A percentile compares a stretch with the other conserved stretches of the same genome.
Conservation (phyloP, 306 rosid species). For the Cucurbita moschata region DNA sequence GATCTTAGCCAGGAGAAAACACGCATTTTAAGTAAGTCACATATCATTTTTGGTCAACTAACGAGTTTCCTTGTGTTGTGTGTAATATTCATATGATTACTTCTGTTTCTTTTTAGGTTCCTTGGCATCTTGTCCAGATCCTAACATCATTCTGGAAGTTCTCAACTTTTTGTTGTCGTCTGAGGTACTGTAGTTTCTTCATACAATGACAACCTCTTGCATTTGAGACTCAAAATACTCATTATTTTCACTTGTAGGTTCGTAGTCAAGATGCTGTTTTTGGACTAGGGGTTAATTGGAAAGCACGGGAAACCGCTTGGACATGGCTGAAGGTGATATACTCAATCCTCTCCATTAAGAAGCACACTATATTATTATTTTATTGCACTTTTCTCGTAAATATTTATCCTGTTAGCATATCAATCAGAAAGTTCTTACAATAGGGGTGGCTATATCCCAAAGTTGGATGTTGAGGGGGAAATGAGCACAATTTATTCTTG, state of each 20-base stretch:
- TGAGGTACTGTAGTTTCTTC: slow-evolving; percentile 15
- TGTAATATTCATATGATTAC: neutral
- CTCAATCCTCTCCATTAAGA: neutral
- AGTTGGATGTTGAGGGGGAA: neutral
- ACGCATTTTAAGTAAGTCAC: slow-evolving; percentile 56
- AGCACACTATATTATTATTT: neutral
- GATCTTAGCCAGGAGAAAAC: slow-evolving; percentile 87
- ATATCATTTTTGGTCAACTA: neutral
- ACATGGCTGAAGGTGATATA: slow-evolving; percentile 60
- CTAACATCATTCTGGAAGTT: slow-evolving; percentile 29
- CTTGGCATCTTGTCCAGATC: slow-evolving; percentile 28
- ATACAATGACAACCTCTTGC: neutral
- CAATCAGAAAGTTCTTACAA: neutral
- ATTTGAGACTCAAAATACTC: slow-evolving; percentile 11
- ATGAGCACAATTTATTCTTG: neutral
- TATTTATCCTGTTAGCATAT: neutral
- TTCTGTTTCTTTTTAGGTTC: slow-evolving; percentile 17
- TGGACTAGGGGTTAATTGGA: slow-evolving; percentile 41
- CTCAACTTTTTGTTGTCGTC: slow-evolving; percentile 31
- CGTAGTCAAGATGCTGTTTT: slow-evolving; percentile 73
- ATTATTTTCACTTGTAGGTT: slow-evolving; percentile 27
- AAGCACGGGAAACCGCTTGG: slow-evolving; percentile 87
- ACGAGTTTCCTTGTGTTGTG: neutral
- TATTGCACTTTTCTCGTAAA: neutral
- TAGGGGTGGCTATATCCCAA: neutral